These are phyloP conservation scores for Hericium rajendrae DNA, from an alignment of 768 basidiomycete genomes.

Conservation along the genomic window DNA sequence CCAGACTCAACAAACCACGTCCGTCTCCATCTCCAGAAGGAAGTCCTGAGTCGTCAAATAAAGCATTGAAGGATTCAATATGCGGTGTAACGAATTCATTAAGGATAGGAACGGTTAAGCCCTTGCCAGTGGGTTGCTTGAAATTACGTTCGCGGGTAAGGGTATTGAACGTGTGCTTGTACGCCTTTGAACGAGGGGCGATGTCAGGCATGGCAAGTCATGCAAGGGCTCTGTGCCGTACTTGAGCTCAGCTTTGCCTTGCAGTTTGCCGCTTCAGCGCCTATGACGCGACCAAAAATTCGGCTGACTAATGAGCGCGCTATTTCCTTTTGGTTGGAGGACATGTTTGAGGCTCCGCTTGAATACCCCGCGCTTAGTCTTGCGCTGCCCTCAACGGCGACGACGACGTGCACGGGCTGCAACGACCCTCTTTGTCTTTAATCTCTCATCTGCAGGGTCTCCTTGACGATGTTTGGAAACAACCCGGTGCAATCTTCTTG, in stretches of 20 bases:
- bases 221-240: background rate
- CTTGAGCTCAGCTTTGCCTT: background rate
- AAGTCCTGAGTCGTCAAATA: slow-evolving; percentile 89
- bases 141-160: slow-evolving; percentile 72
- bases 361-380: background rate
- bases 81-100: slow-evolving; percentile 93
- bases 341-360: slow-evolving; percentile 2
- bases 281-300: background rate
- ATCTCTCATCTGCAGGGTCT: background rate
- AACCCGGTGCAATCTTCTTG: slow-evolving; percentile 49
- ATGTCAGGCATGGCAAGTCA: slow-evolving; percentile 38
- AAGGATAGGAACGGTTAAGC: slow-evolving; percentile 67
- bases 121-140: slow-evolving; percentile 59
- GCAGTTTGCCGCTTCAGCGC: background rate
- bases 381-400: background rate
- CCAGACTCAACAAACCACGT: slow-evolving; percentile 68
- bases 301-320: slow-evolving; percentile 1
- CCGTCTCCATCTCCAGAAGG: slow-evolving; percentile 68
- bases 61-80: slow-evolving; percentile 91
- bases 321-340: background rate
- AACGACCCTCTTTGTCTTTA: slow-evolving; percentile 6
- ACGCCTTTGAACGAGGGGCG: slow-evolving; percentile 27
- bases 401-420: slow-evolving; percentile 3
- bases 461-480: slow-evolving; percentile 49
- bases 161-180: slow-evolving; percentile 65